phyloP scores from a whole-genome alignment of 208 protist species.

The Acanthamoeba castellanii region DNA sequence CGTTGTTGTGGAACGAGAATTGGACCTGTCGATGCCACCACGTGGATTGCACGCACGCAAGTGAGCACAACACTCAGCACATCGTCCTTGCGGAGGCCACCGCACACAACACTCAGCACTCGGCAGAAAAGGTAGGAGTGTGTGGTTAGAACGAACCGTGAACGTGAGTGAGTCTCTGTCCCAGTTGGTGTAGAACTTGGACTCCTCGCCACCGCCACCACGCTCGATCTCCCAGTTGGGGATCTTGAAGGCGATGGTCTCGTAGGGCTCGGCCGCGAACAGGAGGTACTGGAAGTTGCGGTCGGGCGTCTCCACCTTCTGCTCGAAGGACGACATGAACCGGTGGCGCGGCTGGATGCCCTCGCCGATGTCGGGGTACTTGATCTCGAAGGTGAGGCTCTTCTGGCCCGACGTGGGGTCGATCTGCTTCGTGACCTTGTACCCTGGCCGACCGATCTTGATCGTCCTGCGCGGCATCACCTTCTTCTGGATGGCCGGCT shows the following conservation, averaged over 20 bases:
- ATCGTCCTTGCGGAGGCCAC: background rate
- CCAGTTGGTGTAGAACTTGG: constrained; percentile 89
- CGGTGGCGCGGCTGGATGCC: constrained; percentile 91
- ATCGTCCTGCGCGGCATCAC: constrained; percentile 52
- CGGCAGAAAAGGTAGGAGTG: background rate
- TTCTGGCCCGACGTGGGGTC: constrained; percentile 89
- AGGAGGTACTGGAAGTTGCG: constrained; percentile 91
- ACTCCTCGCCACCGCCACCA: constrained; percentile 76
- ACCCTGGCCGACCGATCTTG: constrained; percentile 86
- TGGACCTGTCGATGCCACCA: background rate
- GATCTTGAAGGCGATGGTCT: constrained; percentile 95
- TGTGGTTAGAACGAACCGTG: constrained; percentile 18
- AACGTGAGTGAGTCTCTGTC: constrained; percentile 80
- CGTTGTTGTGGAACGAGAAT: constrained; percentile 50
- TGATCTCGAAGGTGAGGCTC: constrained; percentile 90
- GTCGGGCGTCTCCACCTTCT: constrained; percentile 90
- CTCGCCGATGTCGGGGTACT: constrained; percentile 94
- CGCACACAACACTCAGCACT: background rate
- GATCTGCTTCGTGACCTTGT: constrained; percentile 91
- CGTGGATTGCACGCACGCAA: background rate
- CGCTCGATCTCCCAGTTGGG: constrained; percentile 89
- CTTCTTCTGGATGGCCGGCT: constrained; percentile 48
- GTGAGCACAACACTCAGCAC: background rate
- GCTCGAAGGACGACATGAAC: constrained; percentile 95
- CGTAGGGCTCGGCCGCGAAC: constrained; percentile 95